These are phyloP conservation scores for Colletotrichum shisoi DNA, from an alignment of 2,329 filamentous ascomycete genomes.

Conservation along the genomic window DNA sequence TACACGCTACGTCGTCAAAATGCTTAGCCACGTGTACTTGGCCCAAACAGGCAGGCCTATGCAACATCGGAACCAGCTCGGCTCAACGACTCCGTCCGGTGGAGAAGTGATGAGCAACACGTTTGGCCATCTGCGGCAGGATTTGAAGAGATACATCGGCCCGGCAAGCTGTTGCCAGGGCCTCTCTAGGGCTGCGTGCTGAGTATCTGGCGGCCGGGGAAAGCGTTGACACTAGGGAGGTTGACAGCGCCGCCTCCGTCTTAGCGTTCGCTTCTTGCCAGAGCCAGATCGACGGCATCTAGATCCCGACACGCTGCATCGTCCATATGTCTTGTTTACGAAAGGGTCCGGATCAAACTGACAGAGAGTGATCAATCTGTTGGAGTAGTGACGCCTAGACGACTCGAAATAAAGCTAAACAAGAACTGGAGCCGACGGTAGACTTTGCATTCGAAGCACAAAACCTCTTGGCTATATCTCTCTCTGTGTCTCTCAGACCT, in stretches of 20 bases:
- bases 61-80: slow-evolving; percentile 17
- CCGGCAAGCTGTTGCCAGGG: slow-evolving; percentile 32
- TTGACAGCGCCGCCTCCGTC: slow-evolving; percentile 33
- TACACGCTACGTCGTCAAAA: slow-evolving; percentile 35
- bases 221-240: slow-evolving; percentile 2
- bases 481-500: slow-evolving; percentile 13
- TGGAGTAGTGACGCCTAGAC: slow-evolving; percentile 14
- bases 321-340: neutral
- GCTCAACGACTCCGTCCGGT: slow-evolving; percentile 22
- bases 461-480: slow-evolving; percentile 22
- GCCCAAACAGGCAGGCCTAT: slow-evolving; percentile 1
- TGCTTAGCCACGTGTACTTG: slow-evolving; percentile 34
- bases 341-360: slow-evolving; percentile 19
- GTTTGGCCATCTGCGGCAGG: slow-evolving; percentile 27
- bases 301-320: neutral
- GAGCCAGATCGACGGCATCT: neutral
- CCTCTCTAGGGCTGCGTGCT: slow-evolving; percentile 19
- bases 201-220: neutral
- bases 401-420: slow-evolving; percentile 14
- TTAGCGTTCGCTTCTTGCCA: slow-evolving; percentile 5
- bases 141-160: slow-evolving; percentile 25
- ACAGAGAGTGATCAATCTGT: neutral
- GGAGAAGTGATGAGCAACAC: slow-evolving; percentile 23
- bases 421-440: slow-evolving; percentile 21
- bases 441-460: slow-evolving; percentile 29